Conservation (phyloP, 1,284 basidiomycete species). For the Sporisorium scitamineum region DNA sequence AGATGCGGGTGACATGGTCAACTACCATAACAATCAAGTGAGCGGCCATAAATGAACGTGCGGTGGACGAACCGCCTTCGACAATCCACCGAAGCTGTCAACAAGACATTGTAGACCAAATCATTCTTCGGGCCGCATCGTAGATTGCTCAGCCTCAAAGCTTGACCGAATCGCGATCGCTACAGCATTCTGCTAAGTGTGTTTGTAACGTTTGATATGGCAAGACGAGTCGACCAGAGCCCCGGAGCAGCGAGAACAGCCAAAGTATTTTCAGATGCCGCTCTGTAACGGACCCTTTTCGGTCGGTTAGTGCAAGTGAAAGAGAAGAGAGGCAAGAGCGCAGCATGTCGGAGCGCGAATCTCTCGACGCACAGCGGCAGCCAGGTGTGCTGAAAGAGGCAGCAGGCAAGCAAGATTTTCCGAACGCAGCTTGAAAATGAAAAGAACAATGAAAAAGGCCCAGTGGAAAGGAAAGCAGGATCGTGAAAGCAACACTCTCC, state of each 20-base stretch:
- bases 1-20: too few relatives aligned
- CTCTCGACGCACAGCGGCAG: background rate
- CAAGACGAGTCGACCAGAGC: background rate
- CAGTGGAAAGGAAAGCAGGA: too few relatives aligned
- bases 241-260: background rate
- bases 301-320: background rate
- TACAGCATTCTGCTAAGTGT: background rate
- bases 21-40: too few relatives aligned
- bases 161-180: background rate
- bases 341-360: constrained; percentile 5
- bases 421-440: background rate
- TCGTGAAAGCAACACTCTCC: background rate
- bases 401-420: background rate
- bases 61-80: background rate
- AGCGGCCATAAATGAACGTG: too few relatives aligned
- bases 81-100: too few relatives aligned
- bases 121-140: background rate
- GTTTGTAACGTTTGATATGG: background rate
- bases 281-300: constrained; percentile 14
- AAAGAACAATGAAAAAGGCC: background rate
- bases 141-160: background rate
- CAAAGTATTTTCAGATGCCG: background rate
- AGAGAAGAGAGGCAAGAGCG: background rate
- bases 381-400: too few relatives aligned
- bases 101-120: background rate